Evolutionary conservation across 495 filamentous ascomycete genomes (phyloP), one percentile per base, ranked within the genome.

Genomic region (Aspergillus ellipticus): DNA sequence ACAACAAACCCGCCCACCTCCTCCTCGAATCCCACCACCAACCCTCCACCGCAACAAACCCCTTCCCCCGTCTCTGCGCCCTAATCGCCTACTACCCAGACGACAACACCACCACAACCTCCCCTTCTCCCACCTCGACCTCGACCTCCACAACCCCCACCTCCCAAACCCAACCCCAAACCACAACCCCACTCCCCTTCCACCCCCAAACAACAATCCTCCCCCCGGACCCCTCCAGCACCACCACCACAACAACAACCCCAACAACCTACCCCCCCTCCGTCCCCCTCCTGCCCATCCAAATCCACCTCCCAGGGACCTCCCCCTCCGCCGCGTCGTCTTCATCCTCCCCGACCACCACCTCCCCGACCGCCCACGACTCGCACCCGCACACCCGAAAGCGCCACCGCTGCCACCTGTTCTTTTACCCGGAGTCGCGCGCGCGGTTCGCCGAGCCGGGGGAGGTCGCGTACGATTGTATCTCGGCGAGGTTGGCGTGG

Each of bases 41-140:
- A 51, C 74, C 77, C 5, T 26, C 56, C 19, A 71, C 65, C 31
- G 65, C 68, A 11, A 68, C 67, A n/a, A 74, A 73, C 33, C 71
- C 71, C 6, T 74, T 74, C 54, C 71, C 71, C 15, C 63, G 64
- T 5, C 73, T 77, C 16, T 74, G 71, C 48, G 81, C 82, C 0
- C 65, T 87, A 0, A 70, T 84, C 22, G 78, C 82, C 6, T 86
- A 83, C 68, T 86, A 86, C 58, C 85, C 84, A 0, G 57, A 76
- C 19, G 50, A 57, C 6, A 60, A 65, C 22, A 54, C 15, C 42
- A n/a, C n/a, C n/a, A n/a, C n/a, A n/a, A n/a, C n/a, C n/a, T n/a
- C n/a, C n/a, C n/a, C n/a, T n/a, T 52, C 21, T 28, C 16, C 21
- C 57, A 61, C 26, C 24, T 46, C 7, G 50, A 54, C 28, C 47